Evolutionary conservation across 2,329 filamentous ascomycete genomes (phyloP), one percentile per base, ranked within the genome.

Genomic region (Xylaria sp.): DNA sequence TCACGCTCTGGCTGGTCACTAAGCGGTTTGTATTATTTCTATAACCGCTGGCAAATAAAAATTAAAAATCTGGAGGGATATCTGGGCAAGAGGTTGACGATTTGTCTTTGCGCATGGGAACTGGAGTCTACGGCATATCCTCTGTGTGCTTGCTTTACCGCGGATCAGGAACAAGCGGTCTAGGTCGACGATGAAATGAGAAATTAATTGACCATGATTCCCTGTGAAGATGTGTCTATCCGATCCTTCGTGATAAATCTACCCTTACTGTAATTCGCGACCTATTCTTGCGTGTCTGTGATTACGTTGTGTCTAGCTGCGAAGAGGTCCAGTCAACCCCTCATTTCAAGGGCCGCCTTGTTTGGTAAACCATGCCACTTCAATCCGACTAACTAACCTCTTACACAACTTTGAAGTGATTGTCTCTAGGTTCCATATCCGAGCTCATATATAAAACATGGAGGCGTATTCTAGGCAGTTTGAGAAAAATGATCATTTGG

Each of bases 1-100:
- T 77, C 77, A 81, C 76, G 74, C 83, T 75, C 78, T 86, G 74
- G 82, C 84, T 76, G 78, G 81, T 78, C 82, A 87, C 82, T 87
- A 88, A 86, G 55, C 62, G 63, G 65, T 69, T 65, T 63, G 18
- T 61, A 32, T 59, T 34, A n/a, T 34, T 34, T 54, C 6, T 32
- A n/a, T 23, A 44, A 77, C 48, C 74, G 68, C 50, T 63, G 63
- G 69, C 73, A 73, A 69, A 55, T 69, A 61, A 70, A 76, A 76
- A 2, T 41, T 41, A 73, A 73, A 77, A 75, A 66, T 32, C 6
- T 23, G 73, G 74, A 34, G 52, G 74, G 44, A 59, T 41, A 74
- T 76, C 69, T 73, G 73, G 76, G 64, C 65, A 64, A 72, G 44
- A 63, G 66, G 66, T 66, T 71, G 68, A 77, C 64, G 73, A 71